These are phyloP conservation scores for Sugiyamaella castrensis DNA, from an alignment of 1,139 yeast species.

Conservation along the genomic window DNA sequence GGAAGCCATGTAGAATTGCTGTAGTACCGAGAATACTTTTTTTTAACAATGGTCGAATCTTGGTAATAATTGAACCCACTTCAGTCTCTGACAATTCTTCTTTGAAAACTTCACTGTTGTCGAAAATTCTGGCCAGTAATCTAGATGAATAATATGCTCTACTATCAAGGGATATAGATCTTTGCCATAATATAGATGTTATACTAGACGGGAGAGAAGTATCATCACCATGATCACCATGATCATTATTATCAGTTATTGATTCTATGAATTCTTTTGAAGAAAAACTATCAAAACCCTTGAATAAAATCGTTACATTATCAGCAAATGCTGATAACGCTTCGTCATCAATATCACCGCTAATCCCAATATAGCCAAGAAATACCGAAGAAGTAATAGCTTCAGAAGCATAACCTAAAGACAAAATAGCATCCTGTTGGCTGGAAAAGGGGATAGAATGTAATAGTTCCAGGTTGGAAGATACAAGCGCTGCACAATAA, in stretches of 20 bases:
- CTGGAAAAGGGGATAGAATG: not conserved
- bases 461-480: constrained; percentile 1
- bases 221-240: not conserved
- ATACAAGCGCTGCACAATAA: not conserved
- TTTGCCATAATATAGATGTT: constrained; percentile 17
- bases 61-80: constrained; percentile 16
- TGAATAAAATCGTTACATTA: not conserved
- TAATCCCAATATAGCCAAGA: not conserved
- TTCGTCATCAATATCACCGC: not conserved
- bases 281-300: not conserved
- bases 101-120: constrained; percentile 9
- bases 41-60: constrained; percentile 6
- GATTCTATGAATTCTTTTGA: not conserved
- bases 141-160: constrained; percentile 21
- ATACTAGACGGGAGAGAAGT: constrained; percentile 4
- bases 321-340: not conserved
- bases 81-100: constrained; percentile 13
- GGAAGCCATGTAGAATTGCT: constrained; percentile 22
- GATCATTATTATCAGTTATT: not conserved
- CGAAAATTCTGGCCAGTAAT: constrained; percentile 18
- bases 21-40: constrained; percentile 16
- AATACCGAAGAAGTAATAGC: constrained; percentile 1
- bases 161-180: constrained; percentile 13
- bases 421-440: not conserved
- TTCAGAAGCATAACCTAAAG: constrained; percentile 1